Conservation (phyloP, 129 eudicot genomes). For the Pittosporum tobira region DNA sequence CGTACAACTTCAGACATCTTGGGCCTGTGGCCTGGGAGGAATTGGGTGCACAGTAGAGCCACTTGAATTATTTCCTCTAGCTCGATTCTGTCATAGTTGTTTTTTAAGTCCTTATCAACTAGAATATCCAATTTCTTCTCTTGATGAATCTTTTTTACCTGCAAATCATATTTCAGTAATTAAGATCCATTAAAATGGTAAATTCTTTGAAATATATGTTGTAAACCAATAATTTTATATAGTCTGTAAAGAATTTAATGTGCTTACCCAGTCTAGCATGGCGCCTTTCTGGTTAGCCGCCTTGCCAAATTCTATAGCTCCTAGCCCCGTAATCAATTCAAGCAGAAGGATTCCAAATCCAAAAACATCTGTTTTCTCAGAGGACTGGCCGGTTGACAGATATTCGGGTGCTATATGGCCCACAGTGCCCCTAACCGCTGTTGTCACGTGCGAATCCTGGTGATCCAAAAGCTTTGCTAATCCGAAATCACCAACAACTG, state of each 20-base stretch:
- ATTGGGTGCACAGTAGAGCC: constrained; percentile 79
- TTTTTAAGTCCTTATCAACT: constrained; percentile 60
- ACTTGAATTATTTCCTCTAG: constrained; percentile 78
- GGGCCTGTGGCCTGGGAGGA: constrained; percentile 68
- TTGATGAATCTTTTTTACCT: constrained; percentile 68
- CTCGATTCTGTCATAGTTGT: constrained; percentile 51
- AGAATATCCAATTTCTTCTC: constrained; percentile 70
- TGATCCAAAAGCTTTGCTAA: constrained; percentile 84
- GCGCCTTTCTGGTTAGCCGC: constrained; percentile 81
- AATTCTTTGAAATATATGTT: no score
- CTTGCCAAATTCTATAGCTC: constrained; percentile 79
- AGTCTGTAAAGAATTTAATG: not conserved
- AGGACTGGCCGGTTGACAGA: constrained; percentile 88
- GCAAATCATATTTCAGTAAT: not conserved
- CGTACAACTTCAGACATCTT: constrained; percentile 89
- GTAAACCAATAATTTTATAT: not conserved
- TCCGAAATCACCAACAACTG: constrained; percentile 94
- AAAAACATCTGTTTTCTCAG: constrained; percentile 83
- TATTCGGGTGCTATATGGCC: constrained; percentile 92
- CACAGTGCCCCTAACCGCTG: constrained; percentile 86
- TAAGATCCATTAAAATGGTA: no score
- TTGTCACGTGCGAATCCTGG: constrained; percentile 79
- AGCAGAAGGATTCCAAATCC: constrained; percentile 85
- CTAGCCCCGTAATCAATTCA: constrained; percentile 71
- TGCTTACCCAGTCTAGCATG: constrained; percentile 81